Evolutionary conservation across 768 basidiomycete species (phyloP), one percentile per base, ranked within the genome.

Genomic region (Russula sp.): DNA sequence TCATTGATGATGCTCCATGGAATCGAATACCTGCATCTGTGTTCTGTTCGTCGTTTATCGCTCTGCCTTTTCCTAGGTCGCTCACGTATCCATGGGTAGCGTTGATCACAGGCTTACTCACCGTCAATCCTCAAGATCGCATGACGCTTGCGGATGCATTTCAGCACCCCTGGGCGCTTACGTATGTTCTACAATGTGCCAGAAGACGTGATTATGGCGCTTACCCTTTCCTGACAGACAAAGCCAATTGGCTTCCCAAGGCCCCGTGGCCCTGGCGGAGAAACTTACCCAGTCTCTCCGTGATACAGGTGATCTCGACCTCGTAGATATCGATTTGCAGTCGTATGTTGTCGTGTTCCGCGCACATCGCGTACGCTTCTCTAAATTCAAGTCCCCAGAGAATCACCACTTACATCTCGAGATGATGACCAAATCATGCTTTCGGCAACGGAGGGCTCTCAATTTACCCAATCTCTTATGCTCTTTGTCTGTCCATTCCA

Each of bases 1-100:
- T 95, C 58, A 86, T 91, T 66, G 71, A 79, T 5, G 83, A 90
- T 59, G 76, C 75, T 1, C 96, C 96, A 0, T 99, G 96, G 96
- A 82, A 77, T 55, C 75, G 83, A 9, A 81, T 98, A 50, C 73
- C 75, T 34, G 64, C 69, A 69, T 66, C 1, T 75, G 79, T 55
- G 81, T 85, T 0, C 75, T 90, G 32, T 84, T 93, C 94, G 69
- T 62, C 85, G 77, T 7, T 7, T 25, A 29, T 42, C 22, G n/a
- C 10, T 18, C 38, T 39, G 16, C 43, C n/a, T 34, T 25, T 13
- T 11, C 49, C 53, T 34, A 29, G 36, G 3, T 49, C n/a, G 29
- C 56, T 58, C 49, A 52, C 14, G 2, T 32, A 5, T n/a, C n/a
- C n/a, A 41, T 54, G 66, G 62, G 25, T 25, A 95, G 94, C 86